Base-by-base conservation (phyloP, 2,329 filamentous ascomycete genomes). In the Colletotrichum sp. region DNA sequence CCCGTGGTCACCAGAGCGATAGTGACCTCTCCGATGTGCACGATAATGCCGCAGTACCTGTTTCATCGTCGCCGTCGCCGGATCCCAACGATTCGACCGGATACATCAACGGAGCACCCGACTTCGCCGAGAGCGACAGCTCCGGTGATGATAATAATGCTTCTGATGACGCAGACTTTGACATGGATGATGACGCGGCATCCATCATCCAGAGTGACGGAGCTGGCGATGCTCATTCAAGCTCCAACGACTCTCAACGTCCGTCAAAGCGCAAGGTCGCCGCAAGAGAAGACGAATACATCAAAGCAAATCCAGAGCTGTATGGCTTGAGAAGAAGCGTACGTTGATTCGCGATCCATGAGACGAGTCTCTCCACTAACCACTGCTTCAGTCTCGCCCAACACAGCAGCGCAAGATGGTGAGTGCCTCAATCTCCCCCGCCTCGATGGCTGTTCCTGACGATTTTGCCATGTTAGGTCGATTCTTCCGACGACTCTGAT, bases 251-350 rank as follows among this genome's bases (percentile, higher is more conserved):
- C 80, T 94, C 93, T 58, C 90, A 89, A 77, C 90, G 92, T 82
- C 91, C 90, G 66, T 85, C 89, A 76, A 98, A 98, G 89, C 94
- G 96, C 85, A 94, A 95, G 86, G 85, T 89, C 78, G 84, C 89
- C 82, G 83, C 91, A 48, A 92, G 93, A 67, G 94, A 97, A 80
- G 94, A 97, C 75, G 93, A 96, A 62, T 96, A 93, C 82, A 98
- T 98, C 80, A 91, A 93, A 80, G 94, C 95, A 82, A 98, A 99
- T 81, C 97, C 97, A 60, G 96, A 98, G 85, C 89, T 99, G 10
- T 99, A 98, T 87, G 97, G 97, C 64, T 89, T 99, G 79, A 93
- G 97, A 80, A 92, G 97, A 87, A 99, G 97, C 88, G 96, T 97
- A 93, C 77, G 94, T 85, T 67, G 77, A 77, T 73, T 77, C 36